phyloP scores from a whole-genome alignment of 2,329 filamentous ascomycete species.

The Pseudogymnoascus sp. region DNA sequence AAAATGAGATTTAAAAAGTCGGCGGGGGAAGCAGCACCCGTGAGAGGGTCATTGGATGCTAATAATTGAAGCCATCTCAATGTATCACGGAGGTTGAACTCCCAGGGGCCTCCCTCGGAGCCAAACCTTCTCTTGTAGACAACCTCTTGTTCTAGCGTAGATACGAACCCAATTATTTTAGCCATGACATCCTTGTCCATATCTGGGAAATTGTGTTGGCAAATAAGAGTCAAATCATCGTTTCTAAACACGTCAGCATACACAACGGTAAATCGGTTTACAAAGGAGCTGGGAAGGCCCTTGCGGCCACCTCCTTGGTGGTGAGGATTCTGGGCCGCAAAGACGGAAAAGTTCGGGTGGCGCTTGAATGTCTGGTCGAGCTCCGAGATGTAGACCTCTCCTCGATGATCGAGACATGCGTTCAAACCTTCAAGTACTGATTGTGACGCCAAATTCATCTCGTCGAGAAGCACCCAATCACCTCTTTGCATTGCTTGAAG shows the following conservation, averaged over 20 bases:
- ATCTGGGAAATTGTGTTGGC: conserved; percentile 63
- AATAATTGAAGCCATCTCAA: conserved; percentile 77
- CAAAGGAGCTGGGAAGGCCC: conserved; percentile 88
- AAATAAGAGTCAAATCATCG: conserved; percentile 76
- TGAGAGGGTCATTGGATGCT: conserved; percentile 49
- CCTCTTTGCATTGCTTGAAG: conserved; percentile 93
- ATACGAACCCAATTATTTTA: conserved; percentile 71
- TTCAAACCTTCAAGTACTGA: conserved; percentile 94
- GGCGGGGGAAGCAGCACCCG: conserved; percentile 50
- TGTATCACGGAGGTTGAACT: conserved; percentile 88
- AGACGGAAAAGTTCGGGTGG: conserved; percentile 85
- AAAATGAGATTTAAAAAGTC: conserved; percentile 80
- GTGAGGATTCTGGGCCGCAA: conserved; percentile 95
- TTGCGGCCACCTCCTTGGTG: conserved; percentile 95
- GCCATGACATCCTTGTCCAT: conserved; percentile 51
- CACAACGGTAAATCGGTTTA: conserved; percentile 96
- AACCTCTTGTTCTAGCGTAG: conserved; percentile 65
- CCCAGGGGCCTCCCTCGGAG: conserved; percentile 72
- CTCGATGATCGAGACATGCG: conserved; percentile 90
- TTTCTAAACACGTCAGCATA: conserved; percentile 86
- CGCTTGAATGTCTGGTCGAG: conserved; percentile 88
- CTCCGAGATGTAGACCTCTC: conserved; percentile 91
- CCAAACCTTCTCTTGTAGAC: conserved; percentile 51
- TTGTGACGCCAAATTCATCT: conserved; percentile 98
- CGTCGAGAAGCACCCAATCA: conserved; percentile 92